Evolutionary conservation across 768 basidiomycete species (phyloP).

Genomic region (Suillus subalutaceus): DNA sequence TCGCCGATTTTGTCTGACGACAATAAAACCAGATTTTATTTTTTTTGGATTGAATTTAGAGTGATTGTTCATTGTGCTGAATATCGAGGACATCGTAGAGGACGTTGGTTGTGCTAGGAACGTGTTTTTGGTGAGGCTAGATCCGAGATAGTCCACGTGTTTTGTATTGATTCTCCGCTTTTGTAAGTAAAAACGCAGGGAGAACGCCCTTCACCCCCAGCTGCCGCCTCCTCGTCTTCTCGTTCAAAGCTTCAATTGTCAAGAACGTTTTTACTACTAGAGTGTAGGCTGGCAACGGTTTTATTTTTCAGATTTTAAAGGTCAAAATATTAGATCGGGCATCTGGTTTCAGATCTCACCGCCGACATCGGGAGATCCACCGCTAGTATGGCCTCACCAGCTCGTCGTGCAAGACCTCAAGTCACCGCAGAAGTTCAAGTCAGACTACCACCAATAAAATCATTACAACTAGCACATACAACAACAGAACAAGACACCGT

Average conservation of each 20-base stretch:
- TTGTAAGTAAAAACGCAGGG: conserved; percentile 7
- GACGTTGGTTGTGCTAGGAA: background rate
- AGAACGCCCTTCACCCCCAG: conserved; percentile 6
- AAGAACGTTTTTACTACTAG: background rate
- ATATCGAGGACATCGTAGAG: no score
- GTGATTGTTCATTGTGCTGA: no score
- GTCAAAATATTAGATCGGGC: conserved; percentile 1
- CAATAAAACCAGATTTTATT: no score
- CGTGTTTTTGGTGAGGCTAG: conserved; percentile 6
- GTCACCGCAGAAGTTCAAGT: background rate
- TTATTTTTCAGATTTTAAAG: background rate
- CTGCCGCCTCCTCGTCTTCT: conserved; percentile 1
- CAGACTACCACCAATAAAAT: conserved; percentile 18
- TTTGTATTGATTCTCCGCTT: conserved; percentile 8
- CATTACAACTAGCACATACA: conserved; percentile 20
- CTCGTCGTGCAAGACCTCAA: conserved; percentile 2
- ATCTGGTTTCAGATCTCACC: conserved; percentile 30
- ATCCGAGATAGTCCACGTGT: conserved; percentile 7
- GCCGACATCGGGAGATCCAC: conserved; percentile 54
- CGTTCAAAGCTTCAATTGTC: background rate
- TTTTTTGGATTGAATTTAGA: background rate
- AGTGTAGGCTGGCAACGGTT: background rate
- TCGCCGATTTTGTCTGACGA: background rate
- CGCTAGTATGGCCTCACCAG: background rate
- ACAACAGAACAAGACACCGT: conserved; percentile 19